Conservation (phyloP, 345 rosid species). For the Nephelium lappaceum region DNA sequence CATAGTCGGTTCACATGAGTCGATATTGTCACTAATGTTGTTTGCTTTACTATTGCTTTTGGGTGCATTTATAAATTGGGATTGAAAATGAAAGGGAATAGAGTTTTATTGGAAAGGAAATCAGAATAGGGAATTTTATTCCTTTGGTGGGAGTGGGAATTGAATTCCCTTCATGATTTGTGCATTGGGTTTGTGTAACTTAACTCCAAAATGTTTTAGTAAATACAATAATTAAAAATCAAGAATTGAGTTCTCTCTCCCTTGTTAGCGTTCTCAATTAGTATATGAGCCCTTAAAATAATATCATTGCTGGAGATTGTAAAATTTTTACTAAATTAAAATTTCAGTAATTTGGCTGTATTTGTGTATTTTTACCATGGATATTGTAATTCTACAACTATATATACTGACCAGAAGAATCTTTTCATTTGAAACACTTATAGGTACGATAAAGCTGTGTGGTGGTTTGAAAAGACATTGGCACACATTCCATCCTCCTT, state of each 20-base stretch:
- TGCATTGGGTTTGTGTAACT: too few relatives aligned
- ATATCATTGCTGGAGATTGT: neutral
- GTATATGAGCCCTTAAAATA: neutral
- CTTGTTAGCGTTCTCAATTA: too few relatives aligned
- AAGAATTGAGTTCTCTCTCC: too few relatives aligned
- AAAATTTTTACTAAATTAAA: neutral
- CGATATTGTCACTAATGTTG: neutral
- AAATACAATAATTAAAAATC: too few relatives aligned
- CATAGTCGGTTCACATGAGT: conserved; percentile 13
- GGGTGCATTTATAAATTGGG: too few relatives aligned
- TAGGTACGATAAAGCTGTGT: conserved; percentile 87
- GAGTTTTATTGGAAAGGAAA: too few relatives aligned
- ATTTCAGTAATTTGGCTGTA: neutral
- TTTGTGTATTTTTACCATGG: neutral
- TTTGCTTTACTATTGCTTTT: neutral
- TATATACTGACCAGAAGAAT: conserved; percentile 15
- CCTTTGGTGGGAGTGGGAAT: too few relatives aligned
- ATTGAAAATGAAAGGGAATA: too few relatives aligned
- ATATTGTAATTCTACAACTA: neutral
- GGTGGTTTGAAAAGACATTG: conserved; percentile 91
- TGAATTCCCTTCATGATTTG: too few relatives aligned
- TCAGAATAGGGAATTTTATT: too few relatives aligned
- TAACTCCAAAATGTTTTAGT: too few relatives aligned
- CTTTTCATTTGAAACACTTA: conserved; percentile 27
- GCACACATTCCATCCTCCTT: conserved; percentile 66